Base-by-base conservation (phyloP, 2,329 filamentous ascomycete species). In the Daldinia sp. region DNA sequence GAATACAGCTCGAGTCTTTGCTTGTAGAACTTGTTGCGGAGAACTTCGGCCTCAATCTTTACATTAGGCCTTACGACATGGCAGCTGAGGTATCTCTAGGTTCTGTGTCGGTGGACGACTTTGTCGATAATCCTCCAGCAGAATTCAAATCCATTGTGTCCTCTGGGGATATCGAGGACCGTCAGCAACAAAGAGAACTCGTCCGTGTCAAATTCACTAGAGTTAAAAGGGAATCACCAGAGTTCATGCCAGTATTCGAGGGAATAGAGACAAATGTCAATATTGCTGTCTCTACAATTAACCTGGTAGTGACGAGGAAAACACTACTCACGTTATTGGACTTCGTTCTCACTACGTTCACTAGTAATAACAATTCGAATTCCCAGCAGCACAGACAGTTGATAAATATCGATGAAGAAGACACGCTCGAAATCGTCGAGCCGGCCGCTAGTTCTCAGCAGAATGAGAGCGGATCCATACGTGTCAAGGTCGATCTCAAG, bases 101-200 rank as follows among this genome's bases (percentile, higher is more conserved):
- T 11, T 94, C 93, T 1, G 82, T 99, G 15, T 92, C 90, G 0
- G 88, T 99, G 2, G 94, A 98, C 72, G 95, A 99, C 74, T 94
- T 98, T 73, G 94, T 99, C 7, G 94, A 95, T 68, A 90, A 94
- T 55, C 89, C 93, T 0, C 81, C 92, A 0, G 90, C 90, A 6
- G 94, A 98, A 72, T 99, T 99, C 82, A 97, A 95, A 78, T 94
- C 94, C 23, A 96, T 99, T 51, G 87, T 99, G n/a, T 96, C 94
- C 0, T 97, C 95, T 0, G 87, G 86, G 0, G 87, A 90, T 49
- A 77, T 80, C 5, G 86, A 89, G 41, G 94, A 96, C 72, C 88
- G 90, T 23, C 85, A 89, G 45, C 87, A 91, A 61, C 88, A 92
- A 63, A 87, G 91, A 62, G 93, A 96, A 70, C 85, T 99, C 10